Conservation (phyloP, 2,329 filamentous ascomycete species). For the Thelonectria olida region DNA sequence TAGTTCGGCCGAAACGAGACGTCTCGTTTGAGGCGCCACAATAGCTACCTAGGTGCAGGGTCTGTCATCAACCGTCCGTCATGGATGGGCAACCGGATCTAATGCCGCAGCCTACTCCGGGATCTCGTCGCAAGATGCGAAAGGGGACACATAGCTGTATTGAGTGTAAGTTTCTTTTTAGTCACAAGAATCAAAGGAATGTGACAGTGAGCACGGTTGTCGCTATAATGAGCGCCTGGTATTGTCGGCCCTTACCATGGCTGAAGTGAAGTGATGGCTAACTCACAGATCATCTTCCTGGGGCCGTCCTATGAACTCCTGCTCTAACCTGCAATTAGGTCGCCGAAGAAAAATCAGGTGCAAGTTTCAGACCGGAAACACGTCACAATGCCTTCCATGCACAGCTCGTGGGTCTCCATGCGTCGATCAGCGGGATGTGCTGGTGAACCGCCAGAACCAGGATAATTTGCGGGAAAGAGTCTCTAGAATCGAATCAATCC, state of each 20-base stretch:
- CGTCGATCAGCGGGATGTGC: neutral
- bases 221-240: neutral
- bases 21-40: neutral
- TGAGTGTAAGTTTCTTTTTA: conserved; percentile 31
- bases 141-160: conserved; percentile 38
- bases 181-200: neutral
- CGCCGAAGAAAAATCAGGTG: conserved; percentile 57
- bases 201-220: neutral
- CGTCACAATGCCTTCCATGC: conserved; percentile 52
- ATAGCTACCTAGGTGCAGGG: neutral
- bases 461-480: neutral
- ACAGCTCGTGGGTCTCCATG: neutral
- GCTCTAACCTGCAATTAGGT: conserved; percentile 40
- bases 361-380: conserved; percentile 48
- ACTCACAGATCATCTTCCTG: neutral
- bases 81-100: neutral
- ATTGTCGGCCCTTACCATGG: neutral
- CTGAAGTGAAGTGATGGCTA: neutral
- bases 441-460: neutral
- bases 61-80: neutral
- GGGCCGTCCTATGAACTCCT: no score
- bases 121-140: conserved; percentile 27
- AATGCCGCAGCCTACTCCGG: neutral
- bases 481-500: neutral
- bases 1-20: neutral